Base-by-base conservation (phyloP, 768 basidiomycete genomes). In the Tricholoma hemisulphureum region DNA sequence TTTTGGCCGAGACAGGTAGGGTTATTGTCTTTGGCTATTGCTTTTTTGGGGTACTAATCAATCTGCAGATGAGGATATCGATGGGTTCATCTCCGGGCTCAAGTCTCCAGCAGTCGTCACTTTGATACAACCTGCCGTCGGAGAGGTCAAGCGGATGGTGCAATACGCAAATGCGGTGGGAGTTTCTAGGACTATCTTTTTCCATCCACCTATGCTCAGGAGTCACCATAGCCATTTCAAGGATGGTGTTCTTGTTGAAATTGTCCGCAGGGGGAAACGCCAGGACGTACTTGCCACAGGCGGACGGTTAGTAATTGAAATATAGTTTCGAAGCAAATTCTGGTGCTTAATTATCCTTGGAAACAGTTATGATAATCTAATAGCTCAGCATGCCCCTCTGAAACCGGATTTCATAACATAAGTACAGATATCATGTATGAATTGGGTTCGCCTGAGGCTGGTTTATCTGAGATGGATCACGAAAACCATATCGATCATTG, bases 341-440 rank as follows among this genome's bases (percentile, higher is more conserved):
- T 49, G 4, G 18, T 28, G 9, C n/a, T n/a, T n/a, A n/a, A n/a
- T n/a, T n/a, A n/a, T n/a, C n/a, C 3, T 49, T 0, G 10, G 16
- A 14, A 29, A 11, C 54, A 92, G 91, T 50, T 93, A 93, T 59
- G 90, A 93, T 67, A 78, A 80, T 54, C 69, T 93, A 35, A 88
- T 94, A 55, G 58, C 75, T 13, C 79, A 82, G 8, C 87, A 86
- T 65, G 76, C 83, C 4, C 77, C 83, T 1, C 83, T 85, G 63
- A 71, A 80, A 21, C 81, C 82, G 53, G 59, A 70, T 2, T 85
- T 86, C 16, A 92, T 63, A 84, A 83, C 51, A 93, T 93, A 67
- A 92, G 90, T 62, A 87, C 91, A 0, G 92, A 94, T 70, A 75
- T 94, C 54, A 91, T 93, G 88, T 94, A 94, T 64, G 92, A 94